Evolutionary conservation across 2,329 filamentous ascomycete species (phyloP).

Genomic region (Epichloe baconii): DNA sequence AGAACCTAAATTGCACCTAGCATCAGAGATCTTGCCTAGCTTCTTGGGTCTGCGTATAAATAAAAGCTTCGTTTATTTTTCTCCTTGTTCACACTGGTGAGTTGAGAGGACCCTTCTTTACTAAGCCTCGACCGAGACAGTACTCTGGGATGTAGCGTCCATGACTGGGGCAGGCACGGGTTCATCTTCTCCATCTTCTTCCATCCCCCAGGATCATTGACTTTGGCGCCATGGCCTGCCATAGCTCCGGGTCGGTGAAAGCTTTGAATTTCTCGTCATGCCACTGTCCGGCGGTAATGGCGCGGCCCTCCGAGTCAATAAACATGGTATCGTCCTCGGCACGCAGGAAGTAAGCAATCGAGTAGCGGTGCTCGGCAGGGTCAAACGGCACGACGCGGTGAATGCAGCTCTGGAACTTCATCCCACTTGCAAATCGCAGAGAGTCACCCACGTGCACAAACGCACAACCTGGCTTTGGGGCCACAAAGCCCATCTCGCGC

Average conservation of each 20-base stretch:
- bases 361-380: slow-evolving; percentile 41
- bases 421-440: slow-evolving; percentile 39
- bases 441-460: slow-evolving; percentile 48
- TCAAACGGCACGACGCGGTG: slow-evolving; percentile 43
- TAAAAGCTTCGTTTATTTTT: no score
- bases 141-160: no score
- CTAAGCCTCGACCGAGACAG: no score
- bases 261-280: slow-evolving; percentile 42
- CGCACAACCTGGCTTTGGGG: slow-evolving; percentile 35
- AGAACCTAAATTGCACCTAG: no score
- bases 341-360: slow-evolving; percentile 44
- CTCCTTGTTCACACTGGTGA: no score
- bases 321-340: slow-evolving; percentile 44
- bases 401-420: slow-evolving; percentile 42
- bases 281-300: slow-evolving; percentile 39
- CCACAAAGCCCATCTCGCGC: slow-evolving; percentile 39
- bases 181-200: slow-evolving; percentile 22
- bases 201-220: slow-evolving; percentile 39
- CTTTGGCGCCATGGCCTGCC: slow-evolving; percentile 33
- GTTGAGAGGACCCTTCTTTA: no score
- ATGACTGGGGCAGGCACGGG: not conserved
- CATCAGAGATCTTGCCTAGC: no score
- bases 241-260: slow-evolving; percentile 30
- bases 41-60: no score
- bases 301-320: slow-evolving; percentile 38